These are phyloP conservation scores for Populus hybrid DNA, from an alignment of 441 rosid species.

Conservation along the genomic window DNA sequence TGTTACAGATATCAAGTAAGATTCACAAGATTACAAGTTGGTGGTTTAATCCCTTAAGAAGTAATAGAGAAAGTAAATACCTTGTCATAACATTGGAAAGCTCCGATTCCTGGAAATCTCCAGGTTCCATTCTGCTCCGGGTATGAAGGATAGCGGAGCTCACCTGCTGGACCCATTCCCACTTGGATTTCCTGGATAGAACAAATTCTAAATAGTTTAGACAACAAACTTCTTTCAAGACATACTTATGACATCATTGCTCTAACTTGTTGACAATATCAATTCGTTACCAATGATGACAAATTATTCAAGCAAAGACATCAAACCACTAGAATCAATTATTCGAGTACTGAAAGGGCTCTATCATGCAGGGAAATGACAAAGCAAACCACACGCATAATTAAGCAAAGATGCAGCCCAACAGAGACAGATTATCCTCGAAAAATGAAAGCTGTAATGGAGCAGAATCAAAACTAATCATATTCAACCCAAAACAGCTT, in stretches of 20 bases:
- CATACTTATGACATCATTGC: neutral
- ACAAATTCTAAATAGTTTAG: slow-evolving; percentile 10
- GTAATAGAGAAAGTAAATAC: slow-evolving; percentile 19
- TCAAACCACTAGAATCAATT: neutral
- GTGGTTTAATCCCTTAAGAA: neutral
- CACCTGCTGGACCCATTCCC: slow-evolving; percentile 98
- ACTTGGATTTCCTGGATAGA: slow-evolving; percentile 86
- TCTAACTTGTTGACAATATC: neutral
- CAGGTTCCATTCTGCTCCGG: slow-evolving; percentile 84
- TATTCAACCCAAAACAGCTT: neutral
- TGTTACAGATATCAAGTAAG: slow-evolving; percentile 5
- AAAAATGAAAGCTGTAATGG: neutral
- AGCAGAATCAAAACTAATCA: neutral
- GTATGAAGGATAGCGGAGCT: slow-evolving; percentile 85
- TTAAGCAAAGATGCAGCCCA: neutral
- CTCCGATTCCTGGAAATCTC: slow-evolving; percentile 94
- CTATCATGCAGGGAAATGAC: neutral
- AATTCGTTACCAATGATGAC: neutral
- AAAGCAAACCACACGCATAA: neutral
- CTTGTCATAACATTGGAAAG: slow-evolving; percentile 92
- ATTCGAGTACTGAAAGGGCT: neutral
- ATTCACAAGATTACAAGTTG: neutral
- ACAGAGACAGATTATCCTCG: neutral
- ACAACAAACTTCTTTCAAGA: neutral
- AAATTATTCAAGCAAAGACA: neutral